Evolutionary conservation across 2,329 filamentous ascomycete genomes (phyloP).

Genomic region (Spiromastix sp.): DNA sequence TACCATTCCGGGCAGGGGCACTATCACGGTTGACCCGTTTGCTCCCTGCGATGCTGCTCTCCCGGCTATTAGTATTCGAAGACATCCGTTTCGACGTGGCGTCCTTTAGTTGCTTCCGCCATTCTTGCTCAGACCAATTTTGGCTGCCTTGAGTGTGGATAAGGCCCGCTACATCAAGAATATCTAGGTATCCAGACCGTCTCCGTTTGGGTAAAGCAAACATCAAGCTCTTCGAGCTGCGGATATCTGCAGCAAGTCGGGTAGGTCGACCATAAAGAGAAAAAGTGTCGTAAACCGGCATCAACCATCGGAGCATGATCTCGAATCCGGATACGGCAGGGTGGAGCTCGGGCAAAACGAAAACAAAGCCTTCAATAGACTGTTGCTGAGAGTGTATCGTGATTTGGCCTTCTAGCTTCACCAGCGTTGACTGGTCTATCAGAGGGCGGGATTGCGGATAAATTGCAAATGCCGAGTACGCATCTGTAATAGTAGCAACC

Average conservation of each 20-base stretch:
- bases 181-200: conserved; percentile 82
- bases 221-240: conserved; percentile 86
- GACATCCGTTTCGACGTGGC: conserved; percentile 48
- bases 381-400: conserved; percentile 67
- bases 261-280: conserved; percentile 81
- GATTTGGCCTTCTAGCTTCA: conserved; percentile 88
- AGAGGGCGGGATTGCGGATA: conserved; percentile 91
- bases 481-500: conserved; percentile 83
- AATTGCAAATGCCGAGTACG: conserved; percentile 86
- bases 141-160: conserved; percentile 69
- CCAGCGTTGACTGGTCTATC: conserved; percentile 85
- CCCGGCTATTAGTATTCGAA: conserved; percentile 43
- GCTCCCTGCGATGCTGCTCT: conserved; percentile 46
- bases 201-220: conserved; percentile 90
- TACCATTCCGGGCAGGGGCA: conserved; percentile 24
- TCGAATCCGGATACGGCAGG: conserved; percentile 91
- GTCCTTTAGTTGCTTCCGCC: conserved; percentile 83
- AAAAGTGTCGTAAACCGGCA: conserved; percentile 91
- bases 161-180: conserved; percentile 69
- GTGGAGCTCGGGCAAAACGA: conserved; percentile 91
- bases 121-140: conserved; percentile 75
- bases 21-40: conserved; percentile 37
- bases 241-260: conserved; percentile 73
- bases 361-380: conserved; percentile 76
- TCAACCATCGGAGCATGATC: conserved; percentile 85